Conservation (phyloP, 2,329 filamentous ascomycete species). For the Metarhizium guizhouense region DNA sequence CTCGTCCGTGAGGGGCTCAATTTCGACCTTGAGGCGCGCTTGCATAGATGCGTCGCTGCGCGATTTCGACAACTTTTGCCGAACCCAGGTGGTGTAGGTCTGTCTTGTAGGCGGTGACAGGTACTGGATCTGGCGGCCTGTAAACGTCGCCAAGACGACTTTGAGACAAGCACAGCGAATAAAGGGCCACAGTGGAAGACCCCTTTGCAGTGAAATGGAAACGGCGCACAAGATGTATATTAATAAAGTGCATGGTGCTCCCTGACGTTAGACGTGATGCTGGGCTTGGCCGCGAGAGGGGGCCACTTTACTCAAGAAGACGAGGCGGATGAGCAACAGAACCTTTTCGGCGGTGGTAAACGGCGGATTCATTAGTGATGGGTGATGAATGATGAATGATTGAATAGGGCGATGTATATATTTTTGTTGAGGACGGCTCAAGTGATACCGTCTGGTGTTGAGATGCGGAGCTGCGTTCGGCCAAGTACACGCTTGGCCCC, state of each 20-base stretch:
- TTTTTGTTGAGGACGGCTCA: too few species aligned
- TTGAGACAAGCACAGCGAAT: conserved; percentile 3
- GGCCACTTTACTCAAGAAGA: background rate
- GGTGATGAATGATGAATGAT: too few species aligned
- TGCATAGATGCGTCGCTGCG: background rate
- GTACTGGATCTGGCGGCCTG: conserved; percentile 7
- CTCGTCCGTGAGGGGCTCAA: conserved; percentile 5
- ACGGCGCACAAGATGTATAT: background rate
- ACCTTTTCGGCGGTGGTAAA: background rate
- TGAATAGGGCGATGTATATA: too few species aligned
- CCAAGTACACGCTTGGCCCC: too few species aligned
- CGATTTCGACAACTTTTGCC: background rate
- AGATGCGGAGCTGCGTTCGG: too few species aligned
- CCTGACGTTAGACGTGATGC: background rate
- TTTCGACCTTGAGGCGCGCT: conserved; percentile 1
- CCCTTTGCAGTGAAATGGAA: background rate
- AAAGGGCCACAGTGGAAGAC: background rate
- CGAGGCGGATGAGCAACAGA: background rate
- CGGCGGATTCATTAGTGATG: background rate
- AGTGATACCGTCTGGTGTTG: too few species aligned
- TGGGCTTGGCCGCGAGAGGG: background rate
- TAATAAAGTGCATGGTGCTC: background rate
- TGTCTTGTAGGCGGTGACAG: conserved; percentile 2
- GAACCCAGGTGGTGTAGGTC: conserved; percentile 5
- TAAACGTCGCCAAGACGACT: conserved; percentile 1